These are phyloP conservation scores for Durusdinium trenchii DNA, from an alignment of 73 alveolate species.

Conservation along the genomic window DNA sequence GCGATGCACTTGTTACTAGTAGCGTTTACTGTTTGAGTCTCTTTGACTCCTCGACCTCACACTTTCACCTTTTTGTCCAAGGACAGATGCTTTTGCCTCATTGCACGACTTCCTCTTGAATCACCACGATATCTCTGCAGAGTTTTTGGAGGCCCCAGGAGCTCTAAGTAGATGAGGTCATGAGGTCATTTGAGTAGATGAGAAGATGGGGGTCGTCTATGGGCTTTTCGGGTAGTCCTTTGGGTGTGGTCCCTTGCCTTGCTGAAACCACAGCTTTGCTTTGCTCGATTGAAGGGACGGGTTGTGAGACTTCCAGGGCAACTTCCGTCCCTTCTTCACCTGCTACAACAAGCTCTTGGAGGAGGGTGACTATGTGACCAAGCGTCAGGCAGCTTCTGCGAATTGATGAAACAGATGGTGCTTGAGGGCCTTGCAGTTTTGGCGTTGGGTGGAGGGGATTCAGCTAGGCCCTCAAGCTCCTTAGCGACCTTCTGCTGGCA, in stretches of 20 bases:
- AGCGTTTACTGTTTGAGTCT: background rate
- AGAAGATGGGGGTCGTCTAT: background rate
- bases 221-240: background rate
- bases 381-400: constrained; percentile 45
- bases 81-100: constrained; percentile 85
- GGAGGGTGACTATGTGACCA: constrained; percentile 83
- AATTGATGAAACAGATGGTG: too few relatives aligned
- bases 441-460: too few relatives aligned
- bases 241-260: background rate
- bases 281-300: background rate
- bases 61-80: background rate
- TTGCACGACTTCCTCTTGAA: constrained; percentile 72
- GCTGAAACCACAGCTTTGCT: background rate
- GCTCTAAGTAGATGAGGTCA: background rate
- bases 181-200: background rate
- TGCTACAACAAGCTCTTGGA: constrained; percentile 63
- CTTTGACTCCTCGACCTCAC: background rate
- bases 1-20: too few relatives aligned
- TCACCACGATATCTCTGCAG: constrained; percentile 71
- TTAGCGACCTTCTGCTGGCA: constrained; percentile 69
- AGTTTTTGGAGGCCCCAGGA: constrained; percentile 35
- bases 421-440: too few relatives aligned
- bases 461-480: constrained; percentile 50
- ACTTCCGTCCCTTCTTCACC: constrained; percentile 69
- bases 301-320: background rate